These are phyloP conservation scores for Eleusine coracana DNA, from an alignment of 176 grass and related monocot species.

Conservation along the genomic window DNA sequence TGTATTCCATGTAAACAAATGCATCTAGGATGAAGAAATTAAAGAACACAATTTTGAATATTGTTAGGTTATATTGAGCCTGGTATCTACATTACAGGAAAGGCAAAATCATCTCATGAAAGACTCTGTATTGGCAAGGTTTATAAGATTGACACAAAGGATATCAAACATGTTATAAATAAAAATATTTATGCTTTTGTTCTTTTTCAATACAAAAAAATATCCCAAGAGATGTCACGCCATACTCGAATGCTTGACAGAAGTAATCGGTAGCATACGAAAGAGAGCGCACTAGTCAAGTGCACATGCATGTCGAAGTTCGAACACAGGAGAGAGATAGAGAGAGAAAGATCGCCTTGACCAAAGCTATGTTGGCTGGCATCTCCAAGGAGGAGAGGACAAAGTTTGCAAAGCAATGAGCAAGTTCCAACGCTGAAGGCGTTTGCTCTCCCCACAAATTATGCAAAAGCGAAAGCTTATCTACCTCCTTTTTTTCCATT, in stretches of 20 bases:
- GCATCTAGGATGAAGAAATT: neutral
- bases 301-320: neutral
- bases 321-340: neutral
- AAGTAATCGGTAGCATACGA: neutral
- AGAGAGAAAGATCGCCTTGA: conserved; percentile 1
- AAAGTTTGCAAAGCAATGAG: conserved; percentile 36
- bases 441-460: conserved; percentile 35
- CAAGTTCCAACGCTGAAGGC: conserved; percentile 50
- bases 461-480: conserved; percentile 57
- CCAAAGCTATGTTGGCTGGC: conserved; percentile 1
- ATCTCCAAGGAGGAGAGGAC: conserved; percentile 9
- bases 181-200: neutral
- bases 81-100: neutral
- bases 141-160: neutral
- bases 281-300: conserved; percentile 10
- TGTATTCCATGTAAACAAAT: neutral
- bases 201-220: too few relatives aligned
- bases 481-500: conserved; percentile 35
- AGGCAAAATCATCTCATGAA: neutral
- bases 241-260: neutral
- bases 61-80: neutral
- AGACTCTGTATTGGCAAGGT: neutral
- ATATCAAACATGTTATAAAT: neutral
- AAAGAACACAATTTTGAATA: neutral
- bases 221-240: too few relatives aligned